Evolutionary conservation across 2,329 filamentous ascomycete genomes (phyloP), one percentile per base, ranked within the genome.

Genomic region (Talaromyces sp.): DNA sequence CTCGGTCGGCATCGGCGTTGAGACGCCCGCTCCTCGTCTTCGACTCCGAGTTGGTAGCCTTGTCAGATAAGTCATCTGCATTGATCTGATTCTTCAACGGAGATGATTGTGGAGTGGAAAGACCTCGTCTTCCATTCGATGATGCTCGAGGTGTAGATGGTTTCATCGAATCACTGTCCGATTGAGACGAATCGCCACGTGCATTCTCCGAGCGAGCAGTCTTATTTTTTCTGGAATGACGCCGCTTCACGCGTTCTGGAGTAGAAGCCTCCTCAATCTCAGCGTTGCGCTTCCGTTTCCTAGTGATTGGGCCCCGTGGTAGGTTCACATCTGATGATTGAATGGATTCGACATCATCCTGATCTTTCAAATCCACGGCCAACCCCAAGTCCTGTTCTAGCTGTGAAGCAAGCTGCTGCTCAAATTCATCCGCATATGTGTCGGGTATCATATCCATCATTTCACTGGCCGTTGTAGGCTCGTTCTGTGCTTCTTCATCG

Each of bases 331-430:
- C 45, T 13, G 52, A 39, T 9, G 43, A 43, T 19, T 52, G 53
- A 19, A 5, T 37, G 25, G 61, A 54, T 19, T 61, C 58, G 2
- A 36, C 39, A 5, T 64, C 48, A 10, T 46, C 17, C 3, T 57
- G 55, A 2, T 63, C 64, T 33, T 66, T 60, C 28, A 66, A 56
- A 61, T 75, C 70, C n/a, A 70, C 67, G 7, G 72, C 72, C 22
- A 70, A 62, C 43, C 73, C 73, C 41, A 78, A 64, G 60, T 78
- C 76, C 60, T 77, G 73, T 55, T 73, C 74, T 5, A 78, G 65
- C 60, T 78, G 76, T 19, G 76, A 78, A 10, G 74, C 75, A 57
- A 75, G 71, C 58, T 77, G 73, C 11, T 70, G 68, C 48, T 78
- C 75, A 60, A 75, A 67, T 31, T 77, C 73, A 58, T 77, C 73